A percentile compares a stretch with the other conserved stretches of the same genome.
These are phyloP conservation scores for Xylaria arbuscula DNA, from an alignment of 2,329 filamentous ascomycete species.

Conservation along the genomic window DNA sequence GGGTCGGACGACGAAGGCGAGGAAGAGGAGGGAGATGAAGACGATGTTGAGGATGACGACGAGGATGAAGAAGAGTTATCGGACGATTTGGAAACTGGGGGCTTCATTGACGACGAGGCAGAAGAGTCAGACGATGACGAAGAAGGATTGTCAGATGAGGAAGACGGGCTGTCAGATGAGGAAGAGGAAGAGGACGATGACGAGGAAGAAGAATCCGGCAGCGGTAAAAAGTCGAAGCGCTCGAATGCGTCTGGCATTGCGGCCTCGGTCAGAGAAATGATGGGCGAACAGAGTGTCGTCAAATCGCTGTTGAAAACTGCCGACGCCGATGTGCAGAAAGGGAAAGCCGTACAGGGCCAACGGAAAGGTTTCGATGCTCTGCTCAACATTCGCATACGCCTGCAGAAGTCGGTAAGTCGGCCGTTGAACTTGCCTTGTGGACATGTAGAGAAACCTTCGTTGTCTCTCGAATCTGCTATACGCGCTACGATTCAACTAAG, in stretches of 20 bases:
- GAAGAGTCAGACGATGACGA: constrained; percentile 37
- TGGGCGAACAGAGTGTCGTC: constrained; percentile 74
- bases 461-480: not conserved
- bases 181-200: constrained; percentile 48
- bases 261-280: constrained; percentile 74
- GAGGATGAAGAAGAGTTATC: constrained; percentile 41
- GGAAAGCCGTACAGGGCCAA: constrained; percentile 85
- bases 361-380: constrained; percentile 87
- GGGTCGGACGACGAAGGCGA: constrained; percentile 53
- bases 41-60: constrained; percentile 48
- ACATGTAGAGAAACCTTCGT: not conserved
- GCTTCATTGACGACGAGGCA: constrained; percentile 38
- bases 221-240: constrained; percentile 48
- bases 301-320: constrained; percentile 71
- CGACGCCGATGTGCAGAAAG: constrained; percentile 84
- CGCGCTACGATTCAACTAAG: not conserved
- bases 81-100: constrained; percentile 31
- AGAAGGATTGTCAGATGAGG: constrained; percentile 26
- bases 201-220: constrained; percentile 45
- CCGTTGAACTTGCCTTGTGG: not conserved
- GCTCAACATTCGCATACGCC: constrained; percentile 87
- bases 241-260: constrained; percentile 54
- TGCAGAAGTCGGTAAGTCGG: constrained; percentile 78
- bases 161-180: constrained; percentile 23
- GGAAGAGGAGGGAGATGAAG: constrained; percentile 6